Base-by-base conservation (phyloP, 1,284 basidiomycete species). In the Cutaneotrichosporon cyanovorans region DNA sequence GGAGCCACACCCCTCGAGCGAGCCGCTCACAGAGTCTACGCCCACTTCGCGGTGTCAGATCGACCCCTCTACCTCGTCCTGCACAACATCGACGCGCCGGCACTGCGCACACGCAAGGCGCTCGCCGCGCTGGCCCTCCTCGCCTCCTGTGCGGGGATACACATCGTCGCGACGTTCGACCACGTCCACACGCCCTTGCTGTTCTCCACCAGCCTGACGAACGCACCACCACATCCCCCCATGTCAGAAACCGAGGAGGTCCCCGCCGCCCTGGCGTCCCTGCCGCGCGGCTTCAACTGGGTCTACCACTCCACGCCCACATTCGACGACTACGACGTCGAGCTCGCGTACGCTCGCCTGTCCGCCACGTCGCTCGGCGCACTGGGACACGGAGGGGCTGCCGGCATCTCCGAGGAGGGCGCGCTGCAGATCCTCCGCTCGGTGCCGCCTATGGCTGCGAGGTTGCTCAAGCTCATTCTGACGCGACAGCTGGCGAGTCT, bases 271-370 rank as follows among this genome's bases (percentile, higher is more conserved):
- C 30, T 37, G 19, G 19, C 37, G 7, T 61, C 53, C 0, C 14
- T 56, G 0, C 47, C 43, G 5, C 53, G 79, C 28, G 84, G 84
- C 2, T 88, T 84, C 68, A 77, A 82, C 6, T 92, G 87, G 82
- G 72, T 92, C 14, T 90, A 87, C 80, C 87, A 93, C 69, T 85
- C 90, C 65, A 66, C 85, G 15, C 85, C 88, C 2, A 93, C 91
- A 0, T 82, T 87, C 56, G 75, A 75, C 20, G 76, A 85, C 2
- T 93, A 92, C 72, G 82, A 85, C 61, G 75, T 79, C 50, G 91
- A 95, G 67, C 78, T 84, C 43, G 75, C 80, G 18, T 71, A 63
- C 42, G 64, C 58, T 33, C 65, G 55, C 7, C 58, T 62, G 32
- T 63, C 62, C 12, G 62, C 65, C 22, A 50, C 52, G 0, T 39